Evolutionary conservation across 1,284 basidiomycete species (phyloP), one percentile per base, ranked within the genome.

Genomic region (Trichosporon sp.): DNA sequence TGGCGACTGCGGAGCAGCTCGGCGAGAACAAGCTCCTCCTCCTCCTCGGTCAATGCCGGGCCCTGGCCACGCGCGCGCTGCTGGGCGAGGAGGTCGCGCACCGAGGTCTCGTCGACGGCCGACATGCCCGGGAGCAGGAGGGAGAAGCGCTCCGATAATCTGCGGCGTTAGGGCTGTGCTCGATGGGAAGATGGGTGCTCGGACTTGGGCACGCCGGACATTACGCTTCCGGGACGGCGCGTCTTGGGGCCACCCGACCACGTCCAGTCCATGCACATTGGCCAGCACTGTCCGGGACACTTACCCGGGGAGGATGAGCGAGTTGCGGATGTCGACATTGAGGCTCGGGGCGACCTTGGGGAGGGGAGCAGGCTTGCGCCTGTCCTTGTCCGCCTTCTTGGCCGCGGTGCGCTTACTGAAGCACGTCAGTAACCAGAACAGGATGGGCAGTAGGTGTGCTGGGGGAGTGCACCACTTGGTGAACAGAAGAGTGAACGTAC

Each of bases 251-350:
- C 35, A 37, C 6, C 35, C 35, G 8, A 11, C 16, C 43, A 46
- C 14, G 43, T n/a, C 16, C 43, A 46, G 16, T 3, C 7, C 14
- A 46, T 46, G 43, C 11, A 46, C 43, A 46, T 14, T 46, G 16
- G 43, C 43, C 43, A 46, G 14, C 43, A 16, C 40, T 16, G 56
- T 26, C 26, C 26, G 2, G 26, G 26, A 31, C 6, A 76, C 81
- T 73, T 71, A 82, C 82, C 77, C 76, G 32, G 81, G 82, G 26
- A 83, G 71, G 12, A 83, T 81, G 65, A 83, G 74, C n/a, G 81
- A 82, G 67, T 77, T 81, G 63, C 82, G 76, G 31, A 82, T 78
- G 67, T 81, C 79, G 64, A 82, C 71, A 56, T 81, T 68, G 69
- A 83, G 71, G 70, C 78, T 80, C 0, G 81, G 81, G 12, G 80